Conservation (phyloP, 2,329 filamentous ascomycete species). For the Colletotrichum melonis region DNA sequence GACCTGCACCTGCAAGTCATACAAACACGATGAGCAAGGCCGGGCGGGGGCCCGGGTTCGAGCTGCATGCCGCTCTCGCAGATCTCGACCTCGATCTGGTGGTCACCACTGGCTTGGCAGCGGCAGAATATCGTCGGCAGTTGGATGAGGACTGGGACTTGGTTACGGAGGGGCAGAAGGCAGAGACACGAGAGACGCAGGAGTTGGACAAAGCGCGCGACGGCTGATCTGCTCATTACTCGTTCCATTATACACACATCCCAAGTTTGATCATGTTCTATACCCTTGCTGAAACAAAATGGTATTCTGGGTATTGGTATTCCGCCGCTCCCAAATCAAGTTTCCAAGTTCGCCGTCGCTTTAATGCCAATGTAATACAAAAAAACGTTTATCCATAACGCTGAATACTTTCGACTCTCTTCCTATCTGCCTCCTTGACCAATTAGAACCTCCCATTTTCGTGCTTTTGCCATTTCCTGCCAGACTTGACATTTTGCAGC, state of each 20-base stretch:
- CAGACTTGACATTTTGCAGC: constrained; percentile 2
- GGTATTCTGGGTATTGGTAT: neutral
- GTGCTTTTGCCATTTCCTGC: constrained; percentile 15
- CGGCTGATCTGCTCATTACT: constrained; percentile 14
- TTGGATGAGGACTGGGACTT: constrained; percentile 27
- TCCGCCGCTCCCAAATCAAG: neutral
- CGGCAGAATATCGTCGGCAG: constrained; percentile 33
- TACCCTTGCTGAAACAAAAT: constrained; percentile 18
- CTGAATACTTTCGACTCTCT: neutral
- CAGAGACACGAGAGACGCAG: neutral
- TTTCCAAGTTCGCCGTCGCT: constrained; percentile 5
- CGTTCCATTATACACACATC: neutral
- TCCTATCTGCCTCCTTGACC: neutral
- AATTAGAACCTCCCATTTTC: neutral
- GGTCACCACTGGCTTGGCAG: constrained; percentile 32
- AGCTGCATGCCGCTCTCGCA: constrained; percentile 22
- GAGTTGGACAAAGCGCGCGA: neutral
- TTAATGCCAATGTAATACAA: neutral
- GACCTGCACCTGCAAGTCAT: neutral
- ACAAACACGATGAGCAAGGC: neutral
- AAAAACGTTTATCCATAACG: neutral
- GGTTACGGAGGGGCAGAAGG: neutral
- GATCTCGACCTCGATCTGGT: constrained; percentile 33
- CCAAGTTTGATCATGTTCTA: neutral
- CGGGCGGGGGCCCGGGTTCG: constrained; percentile 23